These are phyloP conservation scores for Salvia miltiorrhiza DNA, from an alignment of 257 asterid species.

Conservation along the genomic window DNA sequence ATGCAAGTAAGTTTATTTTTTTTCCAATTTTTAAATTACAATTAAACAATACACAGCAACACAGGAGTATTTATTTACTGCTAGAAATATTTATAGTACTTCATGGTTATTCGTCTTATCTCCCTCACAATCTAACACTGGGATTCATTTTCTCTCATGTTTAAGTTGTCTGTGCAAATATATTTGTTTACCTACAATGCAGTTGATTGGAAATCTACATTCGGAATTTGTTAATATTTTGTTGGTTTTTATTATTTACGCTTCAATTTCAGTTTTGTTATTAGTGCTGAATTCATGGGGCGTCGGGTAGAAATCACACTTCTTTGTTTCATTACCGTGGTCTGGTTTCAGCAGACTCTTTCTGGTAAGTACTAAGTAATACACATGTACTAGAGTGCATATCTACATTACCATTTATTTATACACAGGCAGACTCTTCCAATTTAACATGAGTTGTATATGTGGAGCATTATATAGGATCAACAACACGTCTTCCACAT, in stretches of 20 bases:
- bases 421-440: neutral
- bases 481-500: neutral
- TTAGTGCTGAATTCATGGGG: constrained; percentile 42
- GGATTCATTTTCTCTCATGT: neutral
- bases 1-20: constrained; percentile 35
- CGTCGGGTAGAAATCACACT: constrained; percentile 37
- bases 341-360: constrained; percentile 48
- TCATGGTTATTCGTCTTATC: neutral
- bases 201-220: neutral
- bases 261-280: constrained; percentile 29
- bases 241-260: neutral
- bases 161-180: neutral
- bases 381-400: neutral
- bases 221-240: neutral
- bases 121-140: neutral
- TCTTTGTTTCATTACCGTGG: constrained; percentile 37
- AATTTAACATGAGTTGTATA: no score
- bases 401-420: neutral
- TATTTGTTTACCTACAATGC: neutral
- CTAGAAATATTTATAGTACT: neutral
- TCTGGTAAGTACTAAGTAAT: constrained; percentile 56
- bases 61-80: neutral
- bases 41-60: neutral
- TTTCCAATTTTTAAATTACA: neutral
- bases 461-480: no score